Evolutionary conservation across 306 rosid species (phyloP), one percentile per base, ranked within the genome.

Genomic region (Quillaja saponaria): DNA sequence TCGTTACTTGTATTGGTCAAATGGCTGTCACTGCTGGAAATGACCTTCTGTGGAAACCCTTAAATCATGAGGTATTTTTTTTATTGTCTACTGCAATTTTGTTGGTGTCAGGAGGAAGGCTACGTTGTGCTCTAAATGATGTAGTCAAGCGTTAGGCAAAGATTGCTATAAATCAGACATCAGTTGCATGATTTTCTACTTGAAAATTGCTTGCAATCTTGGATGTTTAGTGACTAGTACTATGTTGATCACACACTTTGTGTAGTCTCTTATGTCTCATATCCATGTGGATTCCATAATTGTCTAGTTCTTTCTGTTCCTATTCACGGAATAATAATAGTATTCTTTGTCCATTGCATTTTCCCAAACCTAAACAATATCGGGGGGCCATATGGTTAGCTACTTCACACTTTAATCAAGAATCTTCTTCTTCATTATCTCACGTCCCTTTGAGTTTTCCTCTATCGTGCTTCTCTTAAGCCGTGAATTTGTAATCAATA

Each of bases 21-120:
- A 86, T 92, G 98, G 98, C 98, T 0, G 90, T 92, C 53, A 78
- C 98, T 55, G 95, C 96, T 10, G 95, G 95, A 65, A 81, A 72
- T 45, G 98, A 92, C 76, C 85, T 88, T 54, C 49, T 88, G 66
- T 92, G 98, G 98, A 84, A 92, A 68, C 79, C 90, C n/a, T 66
- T 88, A 61, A 91, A 91, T 72, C 87, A 86, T 46, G 95, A 88
- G 95, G 98, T 91, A 42, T 59, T 35, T 8, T 66, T 37, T 37
- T 15, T 19, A 31, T 15, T 4, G 6, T 37, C 10, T 55, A 39
- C 57, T 39, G 13, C 28, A 14, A 39, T 33, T 4, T 19, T 6
- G 12, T 16, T 16, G 6, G 49, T n/a, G n/a, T n/a, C n/a, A n/a
- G n/a, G n/a, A n/a, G n/a, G n/a, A n/a, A n/a, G n/a, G n/a, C n/a